Percentiles rank a stretch among this genome's conserved stretches.
phyloP scores from a whole-genome alignment of 164 flowering plant genomes.

The Dillenia turbinata region DNA sequence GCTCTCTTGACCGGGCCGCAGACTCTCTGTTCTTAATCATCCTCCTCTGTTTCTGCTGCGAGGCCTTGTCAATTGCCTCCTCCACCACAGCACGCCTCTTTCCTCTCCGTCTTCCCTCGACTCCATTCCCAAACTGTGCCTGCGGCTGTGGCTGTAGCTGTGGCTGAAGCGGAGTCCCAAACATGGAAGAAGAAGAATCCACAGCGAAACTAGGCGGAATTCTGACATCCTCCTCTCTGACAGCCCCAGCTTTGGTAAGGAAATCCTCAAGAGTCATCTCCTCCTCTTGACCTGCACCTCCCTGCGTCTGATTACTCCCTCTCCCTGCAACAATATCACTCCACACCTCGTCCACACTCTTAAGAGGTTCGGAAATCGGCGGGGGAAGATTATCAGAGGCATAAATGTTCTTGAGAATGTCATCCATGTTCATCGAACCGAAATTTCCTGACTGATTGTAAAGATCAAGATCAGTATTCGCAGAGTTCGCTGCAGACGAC shows the following conservation, averaged over 20 bases:
- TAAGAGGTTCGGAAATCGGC: constrained; percentile 6
- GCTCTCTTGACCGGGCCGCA: constrained; percentile 64
- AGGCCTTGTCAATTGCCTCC: constrained; percentile 42
- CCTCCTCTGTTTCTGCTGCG: constrained; percentile 55
- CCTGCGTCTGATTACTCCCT: constrained; percentile 13
- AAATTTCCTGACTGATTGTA: constrained; percentile 10
- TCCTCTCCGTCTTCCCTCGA: constrained; percentile 22
- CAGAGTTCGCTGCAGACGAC: constrained; percentile 7
- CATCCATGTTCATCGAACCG: constrained; percentile 68
- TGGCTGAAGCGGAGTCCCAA: constrained; percentile 8
- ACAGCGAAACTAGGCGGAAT: no score
- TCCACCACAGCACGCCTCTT: constrained; percentile 35
- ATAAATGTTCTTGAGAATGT: constrained; percentile 59
- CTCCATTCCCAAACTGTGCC: constrained; percentile 17
- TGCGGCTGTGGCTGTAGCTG: constrained; percentile 6
- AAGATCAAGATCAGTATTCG: constrained; percentile 25
- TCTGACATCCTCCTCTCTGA: constrained; percentile 40
- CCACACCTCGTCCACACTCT: constrained; percentile 63
- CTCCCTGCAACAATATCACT: constrained; percentile 47
- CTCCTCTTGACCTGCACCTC: constrained; percentile 12
- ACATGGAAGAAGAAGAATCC: not conserved
- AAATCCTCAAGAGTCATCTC: constrained; percentile 86
- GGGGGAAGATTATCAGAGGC: constrained; percentile 26
- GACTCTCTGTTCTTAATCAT: constrained; percentile 73
- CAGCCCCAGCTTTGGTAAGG: constrained; percentile 70